phyloP scores from a whole-genome alignment of 129 eudicot genomes.

The Flaveria trinervia region DNA sequence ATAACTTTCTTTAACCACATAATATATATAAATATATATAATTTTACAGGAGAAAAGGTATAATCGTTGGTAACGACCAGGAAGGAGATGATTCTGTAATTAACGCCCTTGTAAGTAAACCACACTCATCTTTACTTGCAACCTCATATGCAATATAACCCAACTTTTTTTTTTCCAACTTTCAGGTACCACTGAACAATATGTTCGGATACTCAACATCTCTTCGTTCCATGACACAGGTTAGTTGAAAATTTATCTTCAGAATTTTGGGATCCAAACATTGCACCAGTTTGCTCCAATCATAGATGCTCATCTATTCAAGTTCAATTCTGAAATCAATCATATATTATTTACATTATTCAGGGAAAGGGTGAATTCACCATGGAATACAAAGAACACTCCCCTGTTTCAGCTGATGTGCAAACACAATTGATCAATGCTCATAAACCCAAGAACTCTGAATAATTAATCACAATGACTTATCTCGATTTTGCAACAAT shows the following conservation, averaged over 20 bases:
- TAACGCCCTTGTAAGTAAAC: slow-evolving; percentile 72
- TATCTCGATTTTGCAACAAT: background rate
- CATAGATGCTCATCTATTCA: background rate
- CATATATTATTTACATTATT: background rate
- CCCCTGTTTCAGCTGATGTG: slow-evolving; percentile 80
- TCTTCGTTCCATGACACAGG: slow-evolving; percentile 99
- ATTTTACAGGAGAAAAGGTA: slow-evolving; percentile 82
- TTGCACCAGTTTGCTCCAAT: background rate
- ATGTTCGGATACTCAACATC: slow-evolving; percentile 98
- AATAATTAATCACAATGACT: slow-evolving; percentile 26
- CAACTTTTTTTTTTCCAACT: background rate
- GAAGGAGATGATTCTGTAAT: slow-evolving; percentile 90
- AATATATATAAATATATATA: background rate
- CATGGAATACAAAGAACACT: slow-evolving; percentile 90
- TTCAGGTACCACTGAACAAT: slow-evolving; percentile 94
- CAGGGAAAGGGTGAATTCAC: slow-evolving; percentile 98
- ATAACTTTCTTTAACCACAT: slow-evolving; percentile 4
- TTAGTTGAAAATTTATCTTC: slow-evolving; percentile 18
- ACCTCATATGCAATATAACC: slow-evolving; percentile 7
- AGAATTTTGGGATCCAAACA: background rate
- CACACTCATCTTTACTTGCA: slow-evolving; percentile 12
- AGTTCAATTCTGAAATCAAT: background rate
- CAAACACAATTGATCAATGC: slow-evolving; percentile 76
- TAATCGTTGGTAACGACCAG: slow-evolving; percentile 95
- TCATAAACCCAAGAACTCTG: slow-evolving; percentile 62